A percentile compares a stretch with the other conserved stretches of the same genome.
Evolutionary conservation across 1,284 basidiomycete species (phyloP).

Genomic region (Phylloboletellus chloephorus): DNA sequence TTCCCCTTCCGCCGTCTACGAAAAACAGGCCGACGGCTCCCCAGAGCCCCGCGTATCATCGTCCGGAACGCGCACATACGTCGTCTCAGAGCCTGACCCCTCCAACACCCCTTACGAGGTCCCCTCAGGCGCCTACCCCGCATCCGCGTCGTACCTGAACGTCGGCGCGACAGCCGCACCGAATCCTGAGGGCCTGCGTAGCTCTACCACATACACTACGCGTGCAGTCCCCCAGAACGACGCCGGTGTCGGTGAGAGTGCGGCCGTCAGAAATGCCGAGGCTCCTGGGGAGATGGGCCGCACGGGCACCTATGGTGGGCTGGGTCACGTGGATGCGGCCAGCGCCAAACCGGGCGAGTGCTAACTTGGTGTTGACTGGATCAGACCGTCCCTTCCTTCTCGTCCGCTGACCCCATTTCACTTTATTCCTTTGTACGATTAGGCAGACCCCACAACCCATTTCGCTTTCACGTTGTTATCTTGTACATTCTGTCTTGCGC

Average conservation of each 20-base stretch:
- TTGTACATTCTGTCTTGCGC: constrained; percentile 12
- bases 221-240: constrained; percentile 38
- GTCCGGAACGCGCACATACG: constrained; percentile 50
- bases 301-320: constrained; percentile 39
- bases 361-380: constrained; percentile 38
- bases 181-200: constrained; percentile 33
- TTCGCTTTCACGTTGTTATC: constrained; percentile 3
- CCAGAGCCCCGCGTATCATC: constrained; percentile 43
- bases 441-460: constrained; percentile 7
- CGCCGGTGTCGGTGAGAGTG: constrained; percentile 43
- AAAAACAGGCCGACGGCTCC: constrained; percentile 50
- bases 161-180: constrained; percentile 39
- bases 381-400: background rate
- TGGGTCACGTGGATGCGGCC: constrained; percentile 32
- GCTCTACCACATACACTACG: constrained; percentile 44
- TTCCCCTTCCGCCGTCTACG: constrained; percentile 37
- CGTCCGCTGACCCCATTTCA: constrained; percentile 5
- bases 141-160: constrained; percentile 48
- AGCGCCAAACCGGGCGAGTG: constrained; percentile 35
- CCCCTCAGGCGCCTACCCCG: constrained; percentile 62
- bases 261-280: constrained; percentile 38
- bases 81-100: constrained; percentile 62
- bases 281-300: constrained; percentile 43
- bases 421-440: too few species aligned
- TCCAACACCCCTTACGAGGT: constrained; percentile 54